Conservation (phyloP, 1,139 yeast species). For the Geotrichum aggregatum region DNA sequence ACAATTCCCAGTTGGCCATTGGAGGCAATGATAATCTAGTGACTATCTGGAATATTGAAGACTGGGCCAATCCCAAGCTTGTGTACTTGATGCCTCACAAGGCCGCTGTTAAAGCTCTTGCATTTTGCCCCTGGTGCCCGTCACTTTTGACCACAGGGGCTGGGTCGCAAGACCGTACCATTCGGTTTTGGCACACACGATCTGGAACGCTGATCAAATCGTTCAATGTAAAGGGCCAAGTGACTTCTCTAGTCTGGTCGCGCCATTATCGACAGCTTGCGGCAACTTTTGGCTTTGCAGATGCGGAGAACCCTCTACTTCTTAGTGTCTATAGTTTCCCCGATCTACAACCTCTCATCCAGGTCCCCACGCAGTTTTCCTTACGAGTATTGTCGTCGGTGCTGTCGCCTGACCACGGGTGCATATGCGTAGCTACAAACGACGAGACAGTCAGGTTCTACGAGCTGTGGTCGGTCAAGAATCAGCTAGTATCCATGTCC, state of each 20-base stretch:
- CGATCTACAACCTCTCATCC: slow-evolving; percentile 44
- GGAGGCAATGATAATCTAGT: slow-evolving; percentile 76
- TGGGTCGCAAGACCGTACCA: slow-evolving; percentile 66
- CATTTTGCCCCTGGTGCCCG: slow-evolving; percentile 77
- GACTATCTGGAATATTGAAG: slow-evolving; percentile 58
- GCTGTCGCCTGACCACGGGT: slow-evolving; percentile 53
- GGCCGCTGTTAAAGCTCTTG: slow-evolving; percentile 79
- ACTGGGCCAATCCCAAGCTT: slow-evolving; percentile 43
- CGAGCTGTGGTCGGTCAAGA: slow-evolving; percentile 49
- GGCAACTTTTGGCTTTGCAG: slow-evolving; percentile 71
- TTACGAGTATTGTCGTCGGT: slow-evolving; percentile 58
- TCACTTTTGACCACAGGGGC: slow-evolving; percentile 77
- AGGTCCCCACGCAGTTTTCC: slow-evolving; percentile 49
- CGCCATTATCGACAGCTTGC: slow-evolving; percentile 52
- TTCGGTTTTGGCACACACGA: slow-evolving; percentile 64
- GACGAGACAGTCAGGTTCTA: slow-evolving; percentile 68
- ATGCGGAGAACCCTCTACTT: slow-evolving; percentile 43
- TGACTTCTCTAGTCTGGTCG: slow-evolving; percentile 70
- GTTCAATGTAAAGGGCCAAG: slow-evolving; percentile 55
- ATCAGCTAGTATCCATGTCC: slow-evolving; percentile 14
- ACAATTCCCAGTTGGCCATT: slow-evolving; percentile 52
- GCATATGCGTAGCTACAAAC: slow-evolving; percentile 63
- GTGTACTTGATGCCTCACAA: slow-evolving; percentile 52
- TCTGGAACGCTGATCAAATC: slow-evolving; percentile 61
- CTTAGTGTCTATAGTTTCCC: slow-evolving; percentile 60